Base-by-base conservation (phyloP, 2,329 filamentous ascomycete genomes). In the Cordyceps tenuipes region DNA sequence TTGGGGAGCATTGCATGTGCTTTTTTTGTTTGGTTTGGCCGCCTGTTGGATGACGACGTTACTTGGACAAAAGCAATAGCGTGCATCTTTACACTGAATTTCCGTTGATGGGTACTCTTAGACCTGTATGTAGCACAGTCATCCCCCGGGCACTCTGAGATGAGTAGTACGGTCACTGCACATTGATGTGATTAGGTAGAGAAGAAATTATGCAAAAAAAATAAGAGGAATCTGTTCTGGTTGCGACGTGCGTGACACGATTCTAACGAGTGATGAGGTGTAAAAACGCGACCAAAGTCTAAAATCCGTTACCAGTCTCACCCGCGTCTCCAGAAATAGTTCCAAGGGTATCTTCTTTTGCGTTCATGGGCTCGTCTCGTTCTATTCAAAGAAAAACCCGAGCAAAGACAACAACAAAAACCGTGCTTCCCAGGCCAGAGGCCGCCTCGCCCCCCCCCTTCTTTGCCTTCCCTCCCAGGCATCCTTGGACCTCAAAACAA, bases 1-100 rank as follows among this genome's bases (percentile, higher is more conserved):
- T 34, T 7, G 56, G 47, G 56, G 13, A 51, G 56, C 47, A 46
- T 49, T 60, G 57, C 49, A 49, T 54, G 55, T 49, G 48, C 54
- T 43, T 52, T 15, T 31, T 15, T 23, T 13, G 10, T 3, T 46
- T 36, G 50, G 26, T 17, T 46, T 26, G 50, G 26, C 13, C 10
- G 17, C 26, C 12, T 17, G 41, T 56, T 47, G 53, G 41, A 43
- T 56, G 15, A 36, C 12, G 17, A 15, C 39, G 13, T n/a, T 54
- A 23, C 31, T 39, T 8, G 44, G 31, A 39, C 44, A 47, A 49
- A 29, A 49, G 19, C 19, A 48, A 23, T 29, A 29, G 31, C 31
- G n/a, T 48, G 44, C 43, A 26, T 49, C 19, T 47, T 47, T n/a
- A 41, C 3, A 5, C 19, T 39, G n/a, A 36, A 8, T 39, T 26